Base-by-base conservation (phyloP, 768 basidiomycete species). In the Mycena vulgaris region DNA sequence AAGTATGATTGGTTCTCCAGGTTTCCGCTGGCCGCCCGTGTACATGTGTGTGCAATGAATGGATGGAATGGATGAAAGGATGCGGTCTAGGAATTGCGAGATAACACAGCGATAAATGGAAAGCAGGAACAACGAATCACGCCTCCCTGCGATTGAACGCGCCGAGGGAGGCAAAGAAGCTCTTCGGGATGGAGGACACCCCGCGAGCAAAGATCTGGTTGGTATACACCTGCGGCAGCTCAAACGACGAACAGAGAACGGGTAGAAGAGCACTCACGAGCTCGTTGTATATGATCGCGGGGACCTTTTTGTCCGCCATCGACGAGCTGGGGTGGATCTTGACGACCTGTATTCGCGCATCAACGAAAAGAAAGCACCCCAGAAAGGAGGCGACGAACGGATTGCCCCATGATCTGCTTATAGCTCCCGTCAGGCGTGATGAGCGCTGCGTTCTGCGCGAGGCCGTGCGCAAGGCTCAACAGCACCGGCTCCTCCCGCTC, bases 311-410 rank as follows among this genome's bases (percentile, higher is more conserved):
- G 73, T 93, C 92, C 74, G 88, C 89, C 75, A 99, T 77, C 4
- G 89, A 87, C 33, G 97, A 98, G 33, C 93, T 89, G 0, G 97
- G 98, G 76, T 99, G 96, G 25, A 99, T 93, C 79, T 97, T 97
- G 66, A 99, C 86, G 27, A 88, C 79, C 95, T 86, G 72, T 25
- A 40, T 9, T 49, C 2, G 13, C 21, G 30, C 16, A 17, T 59
- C 49, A 47, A 1, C 4, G 9, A 30, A 52, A 70, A 52, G 14
- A 27, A 47, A 19, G 2, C 13, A 33, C 49, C 35, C 27, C 60
- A 61, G 9, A 56, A 31, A 25, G 57, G 66, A 42, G 31, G 45
- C 31, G 23, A 81, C 89, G 56, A 71, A 93, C 90, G 67, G 89
- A 87, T 52, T 88, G 89, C 2, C 93, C 93, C 84, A 94, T 89